Percentiles rank a stretch among this genome's conserved stretches.
These are phyloP conservation scores for Trametes maxima DNA, from an alignment of 768 basidiomycete species.

Conservation along the genomic window DNA sequence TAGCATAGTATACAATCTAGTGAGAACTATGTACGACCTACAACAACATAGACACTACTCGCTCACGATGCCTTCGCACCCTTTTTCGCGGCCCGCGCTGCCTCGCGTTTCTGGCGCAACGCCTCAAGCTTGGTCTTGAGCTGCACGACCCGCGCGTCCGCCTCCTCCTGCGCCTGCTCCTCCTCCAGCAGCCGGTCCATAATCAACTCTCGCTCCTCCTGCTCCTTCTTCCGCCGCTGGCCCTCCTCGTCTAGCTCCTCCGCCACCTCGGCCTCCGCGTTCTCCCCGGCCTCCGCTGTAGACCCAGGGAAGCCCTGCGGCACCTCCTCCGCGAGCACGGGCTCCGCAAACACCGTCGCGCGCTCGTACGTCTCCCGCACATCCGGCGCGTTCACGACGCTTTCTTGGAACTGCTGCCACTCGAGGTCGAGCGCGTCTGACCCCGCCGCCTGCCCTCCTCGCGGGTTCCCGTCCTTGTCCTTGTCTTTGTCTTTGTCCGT, in stretches of 20 bases:
- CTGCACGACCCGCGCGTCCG: conserved; percentile 68
- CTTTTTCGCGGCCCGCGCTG: conserved; percentile 31
- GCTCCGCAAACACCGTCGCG: conserved; percentile 74
- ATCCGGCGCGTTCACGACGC: conserved; percentile 47
- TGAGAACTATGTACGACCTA: background rate
- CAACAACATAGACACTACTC: background rate
- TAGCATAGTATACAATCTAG: conserved; percentile 11
- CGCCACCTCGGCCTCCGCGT: conserved; percentile 23
- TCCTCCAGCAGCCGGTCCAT: conserved; percentile 86
- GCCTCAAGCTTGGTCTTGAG: conserved; percentile 70
- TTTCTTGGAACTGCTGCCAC: conserved; percentile 72
- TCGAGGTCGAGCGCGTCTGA: conserved; percentile 59
- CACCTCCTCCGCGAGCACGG: conserved; percentile 52
- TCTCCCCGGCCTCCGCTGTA: conserved; percentile 29
- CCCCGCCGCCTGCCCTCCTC: conserved; percentile 20
- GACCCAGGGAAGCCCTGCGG: conserved; percentile 50
- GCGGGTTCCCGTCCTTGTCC: conserved; percentile 19
- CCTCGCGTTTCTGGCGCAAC: conserved; percentile 50
- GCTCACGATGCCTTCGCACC: conserved; percentile 3
- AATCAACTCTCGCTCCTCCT: conserved; percentile 79
- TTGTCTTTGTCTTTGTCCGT: conserved; percentile 14
- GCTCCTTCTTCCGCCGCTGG: conserved; percentile 52
- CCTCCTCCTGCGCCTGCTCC: conserved; percentile 86
- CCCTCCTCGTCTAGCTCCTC: conserved; percentile 48
- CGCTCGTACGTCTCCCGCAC: conserved; percentile 57